These are phyloP conservation scores for Neonectria hederae DNA, from an alignment of 2,329 filamentous ascomycete genomes.

Conservation along the genomic window DNA sequence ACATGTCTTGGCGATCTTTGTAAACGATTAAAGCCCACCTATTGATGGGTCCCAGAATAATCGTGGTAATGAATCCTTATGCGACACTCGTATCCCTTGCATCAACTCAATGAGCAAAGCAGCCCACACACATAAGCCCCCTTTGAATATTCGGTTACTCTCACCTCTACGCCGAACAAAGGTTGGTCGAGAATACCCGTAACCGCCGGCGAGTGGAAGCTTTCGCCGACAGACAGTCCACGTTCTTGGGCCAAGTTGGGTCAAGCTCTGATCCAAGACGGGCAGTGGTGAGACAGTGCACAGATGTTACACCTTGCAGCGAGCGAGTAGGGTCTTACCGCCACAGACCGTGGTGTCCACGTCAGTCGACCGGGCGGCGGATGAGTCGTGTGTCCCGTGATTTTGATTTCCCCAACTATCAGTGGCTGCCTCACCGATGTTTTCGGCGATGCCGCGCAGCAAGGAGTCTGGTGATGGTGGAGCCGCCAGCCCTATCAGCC, in stretches of 20 bases:
- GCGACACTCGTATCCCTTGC: background rate
- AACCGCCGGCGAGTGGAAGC: background rate
- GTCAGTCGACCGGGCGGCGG: constrained; percentile 9
- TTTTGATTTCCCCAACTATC: constrained; percentile 1
- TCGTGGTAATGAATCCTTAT: background rate
- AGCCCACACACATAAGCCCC: background rate
- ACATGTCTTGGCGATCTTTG: background rate
- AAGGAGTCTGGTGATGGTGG: constrained; percentile 16
- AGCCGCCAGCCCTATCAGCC: constrained; percentile 10
- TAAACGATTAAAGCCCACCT: no score
- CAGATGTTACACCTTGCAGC: constrained; percentile 17
- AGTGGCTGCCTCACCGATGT: constrained; percentile 11
- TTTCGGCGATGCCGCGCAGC: constrained; percentile 4
- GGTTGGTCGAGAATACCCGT: background rate
- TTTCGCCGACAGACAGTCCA: background rate
- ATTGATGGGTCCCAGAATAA: background rate
- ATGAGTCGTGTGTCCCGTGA: constrained; percentile 19
- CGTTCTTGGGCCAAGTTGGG: background rate
- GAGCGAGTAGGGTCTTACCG: constrained; percentile 6
- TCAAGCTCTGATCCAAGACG: constrained; percentile 7
- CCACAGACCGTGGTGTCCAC: constrained; percentile 1
- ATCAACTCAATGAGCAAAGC: background rate
- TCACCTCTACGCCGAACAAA: background rate
- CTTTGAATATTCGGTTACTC: background rate
- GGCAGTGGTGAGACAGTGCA: constrained; percentile 12